These are phyloP conservation scores for Paspalum vaginatum DNA, from an alignment of 176 grass and related monocot genomes.

Conservation along the genomic window DNA sequence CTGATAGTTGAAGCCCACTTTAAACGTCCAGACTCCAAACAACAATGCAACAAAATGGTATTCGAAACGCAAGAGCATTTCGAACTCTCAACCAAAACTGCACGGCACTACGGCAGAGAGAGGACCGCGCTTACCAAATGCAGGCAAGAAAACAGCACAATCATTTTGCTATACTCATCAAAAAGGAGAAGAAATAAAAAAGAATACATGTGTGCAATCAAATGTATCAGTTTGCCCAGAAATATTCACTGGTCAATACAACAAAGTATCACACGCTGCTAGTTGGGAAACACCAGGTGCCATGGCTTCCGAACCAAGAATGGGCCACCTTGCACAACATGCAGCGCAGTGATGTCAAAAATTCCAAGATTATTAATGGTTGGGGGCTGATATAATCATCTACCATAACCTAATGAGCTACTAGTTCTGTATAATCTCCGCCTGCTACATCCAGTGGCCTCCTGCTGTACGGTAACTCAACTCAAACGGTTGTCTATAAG, in stretches of 20 bases:
- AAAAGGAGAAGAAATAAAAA: slow-evolving; percentile 48
- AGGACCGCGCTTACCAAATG: neutral
- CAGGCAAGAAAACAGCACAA: neutral
- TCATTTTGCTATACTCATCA: slow-evolving; percentile 43
- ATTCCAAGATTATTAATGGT: slow-evolving; percentile 52
- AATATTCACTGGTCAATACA: slow-evolving; percentile 60
- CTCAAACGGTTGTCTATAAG: slow-evolving; percentile 48
- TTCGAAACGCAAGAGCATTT: neutral
- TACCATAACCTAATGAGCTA: slow-evolving; percentile 66
- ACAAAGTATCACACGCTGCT: slow-evolving; percentile 27
- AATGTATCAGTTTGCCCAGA: slow-evolving; percentile 49
- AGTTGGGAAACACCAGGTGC: slow-evolving; percentile 1
- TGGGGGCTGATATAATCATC: slow-evolving; percentile 54
- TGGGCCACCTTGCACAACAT: slow-evolving; percentile 25
- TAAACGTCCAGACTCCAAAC: neutral
- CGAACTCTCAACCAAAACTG: neutral
- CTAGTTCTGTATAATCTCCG: slow-evolving; percentile 69
- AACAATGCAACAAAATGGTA: neutral
- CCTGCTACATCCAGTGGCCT: slow-evolving; percentile 45
- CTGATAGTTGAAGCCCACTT: neutral
- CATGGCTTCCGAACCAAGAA: slow-evolving; percentile 36
- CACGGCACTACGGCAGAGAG: neutral
- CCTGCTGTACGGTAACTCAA: slow-evolving; percentile 64
- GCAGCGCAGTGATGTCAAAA: slow-evolving; percentile 33
- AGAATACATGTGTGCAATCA: slow-evolving; percentile 56